These are phyloP conservation scores for Mycena indigotica DNA, from an alignment of 768 basidiomycete genomes.

Conservation along the genomic window DNA sequence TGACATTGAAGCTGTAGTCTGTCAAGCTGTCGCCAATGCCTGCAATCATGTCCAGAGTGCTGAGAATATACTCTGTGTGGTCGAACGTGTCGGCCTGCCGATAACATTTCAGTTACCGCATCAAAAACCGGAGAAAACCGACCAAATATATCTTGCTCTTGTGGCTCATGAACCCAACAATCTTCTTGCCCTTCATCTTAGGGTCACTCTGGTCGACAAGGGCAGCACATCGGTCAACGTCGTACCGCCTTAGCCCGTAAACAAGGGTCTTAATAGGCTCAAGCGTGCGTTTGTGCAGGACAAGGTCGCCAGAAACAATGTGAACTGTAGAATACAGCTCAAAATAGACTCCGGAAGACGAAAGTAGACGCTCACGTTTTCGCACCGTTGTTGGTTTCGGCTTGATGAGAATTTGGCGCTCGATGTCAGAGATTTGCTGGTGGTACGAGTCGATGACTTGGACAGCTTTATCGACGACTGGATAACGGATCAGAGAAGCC, in stretches of 20 bases:
- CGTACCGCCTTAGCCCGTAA: constrained; percentile 64
- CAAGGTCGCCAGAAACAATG: constrained; percentile 71
- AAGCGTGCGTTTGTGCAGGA: constrained; percentile 69
- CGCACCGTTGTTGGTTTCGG: constrained; percentile 63
- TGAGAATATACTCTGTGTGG: constrained; percentile 69
- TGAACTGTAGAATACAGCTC: constrained; percentile 50
- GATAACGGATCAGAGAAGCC: not conserved
- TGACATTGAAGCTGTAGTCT: constrained; percentile 71
- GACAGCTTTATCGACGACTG: constrained; percentile 65
- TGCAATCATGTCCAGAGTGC: constrained; percentile 68
- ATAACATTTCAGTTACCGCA: constrained; percentile 6
- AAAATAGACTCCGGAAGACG: not conserved
- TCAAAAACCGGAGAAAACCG: constrained; percentile 22
- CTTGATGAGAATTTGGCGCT: constrained; percentile 57
- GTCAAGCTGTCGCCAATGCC: constrained; percentile 68
- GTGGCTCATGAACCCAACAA: constrained; percentile 56
- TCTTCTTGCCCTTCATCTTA: constrained; percentile 28
- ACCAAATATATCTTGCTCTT: constrained; percentile 69
- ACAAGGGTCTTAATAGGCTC: constrained; percentile 70
- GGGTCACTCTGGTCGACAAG: constrained; percentile 39
- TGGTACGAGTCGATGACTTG: constrained; percentile 72
- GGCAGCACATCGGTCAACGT: constrained; percentile 58
- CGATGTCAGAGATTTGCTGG: constrained; percentile 57
- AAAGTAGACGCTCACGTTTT: constrained; percentile 42
- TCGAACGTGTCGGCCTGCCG: constrained; percentile 70